Percentiles rank a stretch among this genome's conserved stretches.
These are phyloP conservation scores for Stellera chamaejasme DNA, from an alignment of 345 rosid genomes.

Conservation along the genomic window DNA sequence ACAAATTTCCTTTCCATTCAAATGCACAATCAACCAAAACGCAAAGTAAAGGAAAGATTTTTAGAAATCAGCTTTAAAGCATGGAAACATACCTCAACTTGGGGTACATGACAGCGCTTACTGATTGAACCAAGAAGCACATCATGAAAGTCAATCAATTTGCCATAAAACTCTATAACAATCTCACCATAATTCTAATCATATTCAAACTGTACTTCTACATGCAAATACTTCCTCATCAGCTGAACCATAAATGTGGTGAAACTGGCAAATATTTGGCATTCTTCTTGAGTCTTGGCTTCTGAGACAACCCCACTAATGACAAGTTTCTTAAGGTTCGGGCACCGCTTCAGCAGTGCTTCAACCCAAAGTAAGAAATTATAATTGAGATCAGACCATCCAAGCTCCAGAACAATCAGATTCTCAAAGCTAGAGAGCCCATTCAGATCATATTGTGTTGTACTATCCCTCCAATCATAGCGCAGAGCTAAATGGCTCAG, in stretches of 20 bases:
- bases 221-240: conserved; percentile 64
- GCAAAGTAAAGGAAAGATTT: conserved; percentile 10
- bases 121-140: conserved; percentile 2
- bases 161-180: conserved; percentile 12
- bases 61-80: conserved; percentile 13
- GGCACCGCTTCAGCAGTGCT: conserved; percentile 58
- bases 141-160: conserved; percentile 4
- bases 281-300: conserved; percentile 53
- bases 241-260: conserved; percentile 63
- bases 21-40: no score
- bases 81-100: conserved; percentile 7
- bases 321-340: conserved; percentile 54
- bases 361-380: conserved; percentile 59
- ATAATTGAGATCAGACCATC: conserved; percentile 59
- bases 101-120: conserved; percentile 4
- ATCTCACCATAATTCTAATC: conserved; percentile 24
- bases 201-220: conserved; percentile 68
- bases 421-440: conserved; percentile 47
- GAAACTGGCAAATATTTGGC: conserved; percentile 59
- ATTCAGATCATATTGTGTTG: conserved; percentile 48
- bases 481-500: conserved; percentile 64
- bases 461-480: conserved; percentile 55
- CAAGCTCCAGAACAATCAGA: conserved; percentile 63
- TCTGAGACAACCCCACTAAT: conserved; percentile 66
- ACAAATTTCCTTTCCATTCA: no score